Percentiles rank a stretch among this genome's conserved stretches.
phyloP scores from a whole-genome alignment of 2,329 filamentous ascomycete species.

The Chaetothyriales sp. region DNA sequence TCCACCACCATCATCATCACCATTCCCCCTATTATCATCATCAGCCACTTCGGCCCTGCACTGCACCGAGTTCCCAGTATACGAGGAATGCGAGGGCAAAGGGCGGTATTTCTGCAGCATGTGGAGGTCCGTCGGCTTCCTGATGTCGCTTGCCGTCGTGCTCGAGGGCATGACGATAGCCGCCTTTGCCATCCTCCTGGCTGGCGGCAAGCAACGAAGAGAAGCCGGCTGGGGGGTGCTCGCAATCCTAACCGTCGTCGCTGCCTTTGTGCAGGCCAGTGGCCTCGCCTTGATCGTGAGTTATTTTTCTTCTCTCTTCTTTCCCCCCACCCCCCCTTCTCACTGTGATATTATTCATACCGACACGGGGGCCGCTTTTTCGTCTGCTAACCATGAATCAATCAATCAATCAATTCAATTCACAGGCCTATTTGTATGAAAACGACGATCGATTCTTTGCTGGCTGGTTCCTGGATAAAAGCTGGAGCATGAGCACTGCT shows the following conservation, averaged over 20 bases:
- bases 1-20: conserved; percentile 31
- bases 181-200: conserved; percentile 59
- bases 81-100: conserved; percentile 50
- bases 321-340: too few relatives aligned
- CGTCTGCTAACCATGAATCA: neutral
- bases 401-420: conserved; percentile 24
- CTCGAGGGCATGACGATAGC: conserved; percentile 68
- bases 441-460: conserved; percentile 68
- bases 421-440: conserved; percentile 72
- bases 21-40: too few relatives aligned
- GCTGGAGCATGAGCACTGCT: conserved; percentile 57
- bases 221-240: conserved; percentile 72
- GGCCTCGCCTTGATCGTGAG: conserved; percentile 71
- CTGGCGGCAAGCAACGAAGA: conserved; percentile 63
- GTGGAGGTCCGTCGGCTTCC: conserved; percentile 77
- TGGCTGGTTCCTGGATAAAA: conserved; percentile 66
- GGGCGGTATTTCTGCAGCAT: conserved; percentile 72
- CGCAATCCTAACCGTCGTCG: conserved; percentile 47
- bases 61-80: conserved; percentile 53
- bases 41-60: conserved; percentile 36
- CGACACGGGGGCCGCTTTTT: too few relatives aligned
- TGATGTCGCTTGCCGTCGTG: conserved; percentile 74
- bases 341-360: too few relatives aligned
- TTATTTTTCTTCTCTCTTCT: conserved; percentile 13
- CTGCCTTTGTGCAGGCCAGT: conserved; percentile 55